These are phyloP conservation scores for Phytophthora rubi DNA, from an alignment of 352 stramenopile species.

Conservation along the genomic window DNA sequence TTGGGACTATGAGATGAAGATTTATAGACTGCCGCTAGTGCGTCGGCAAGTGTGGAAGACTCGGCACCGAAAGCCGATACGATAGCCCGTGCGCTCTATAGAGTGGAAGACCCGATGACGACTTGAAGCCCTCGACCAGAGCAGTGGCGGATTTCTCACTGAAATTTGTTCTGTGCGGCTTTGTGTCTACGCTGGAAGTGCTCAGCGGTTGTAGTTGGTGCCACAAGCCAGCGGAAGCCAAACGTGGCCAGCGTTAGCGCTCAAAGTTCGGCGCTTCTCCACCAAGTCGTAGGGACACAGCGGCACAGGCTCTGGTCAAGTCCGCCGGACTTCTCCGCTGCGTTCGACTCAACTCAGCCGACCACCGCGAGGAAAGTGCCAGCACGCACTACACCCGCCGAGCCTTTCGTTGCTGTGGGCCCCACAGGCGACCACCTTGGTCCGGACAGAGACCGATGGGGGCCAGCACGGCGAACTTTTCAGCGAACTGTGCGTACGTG, in stretches of 20 bases:
- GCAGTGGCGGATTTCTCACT: conserved; percentile 27
- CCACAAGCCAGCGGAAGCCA: conserved; percentile 29
- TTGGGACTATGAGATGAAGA: conserved; percentile 25
- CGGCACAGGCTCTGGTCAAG: conserved; percentile 26
- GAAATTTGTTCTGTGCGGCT: conserved; percentile 21
- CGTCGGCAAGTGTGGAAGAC: conserved; percentile 20
- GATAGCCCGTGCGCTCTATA: conserved; percentile 23
- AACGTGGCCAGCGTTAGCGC: conserved; percentile 34
- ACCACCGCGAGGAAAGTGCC: conserved; percentile 24
- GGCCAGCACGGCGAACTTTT: conserved; percentile 1
- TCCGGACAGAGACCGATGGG: conserved; percentile 9
- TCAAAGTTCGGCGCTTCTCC: conserved; percentile 22
- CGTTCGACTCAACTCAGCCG: conserved; percentile 32
- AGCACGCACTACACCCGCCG: neutral
- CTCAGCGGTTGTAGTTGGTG: conserved; percentile 7
- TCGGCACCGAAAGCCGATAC: conserved; percentile 5
- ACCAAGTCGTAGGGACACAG: conserved; percentile 20
- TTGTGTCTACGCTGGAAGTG: conserved; percentile 9
- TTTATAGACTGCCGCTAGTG: conserved; percentile 13
- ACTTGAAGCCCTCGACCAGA: conserved; percentile 11
- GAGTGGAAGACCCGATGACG: conserved; percentile 10
- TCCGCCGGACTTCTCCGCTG: conserved; percentile 37
- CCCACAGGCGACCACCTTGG: neutral
- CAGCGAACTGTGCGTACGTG: conserved; percentile 4
- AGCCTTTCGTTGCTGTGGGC: conserved; percentile 21